These are phyloP conservation scores for Lipomyces chichibuensis DNA, from an alignment of 805 yeast genomes.

Conservation along the genomic window DNA sequence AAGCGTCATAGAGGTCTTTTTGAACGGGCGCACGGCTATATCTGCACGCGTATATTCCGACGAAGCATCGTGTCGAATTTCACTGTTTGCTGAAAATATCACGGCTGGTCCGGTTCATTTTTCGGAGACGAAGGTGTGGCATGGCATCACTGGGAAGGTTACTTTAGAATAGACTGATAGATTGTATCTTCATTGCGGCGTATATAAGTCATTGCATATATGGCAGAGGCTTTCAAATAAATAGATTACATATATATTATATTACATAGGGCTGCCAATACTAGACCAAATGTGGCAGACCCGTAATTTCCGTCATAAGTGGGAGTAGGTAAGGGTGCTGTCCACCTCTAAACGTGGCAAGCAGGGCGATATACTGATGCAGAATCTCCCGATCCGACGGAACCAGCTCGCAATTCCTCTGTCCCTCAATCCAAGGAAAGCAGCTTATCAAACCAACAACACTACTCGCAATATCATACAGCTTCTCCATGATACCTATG, in stretches of 20 bases:
- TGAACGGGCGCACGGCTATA: slow-evolving; percentile 9
- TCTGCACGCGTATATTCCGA: slow-evolving; percentile 5
- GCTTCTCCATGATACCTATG: slow-evolving; percentile 24
- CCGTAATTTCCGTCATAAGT: slow-evolving; percentile 10
- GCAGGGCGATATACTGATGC: slow-evolving; percentile 11
- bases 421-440: slow-evolving; percentile 4
- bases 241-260: neutral
- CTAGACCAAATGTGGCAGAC: neutral
- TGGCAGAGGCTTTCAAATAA: neutral
- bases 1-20: slow-evolving; percentile 9
- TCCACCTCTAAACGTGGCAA: slow-evolving; percentile 24
- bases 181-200: neutral
- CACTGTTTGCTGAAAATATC: neutral
- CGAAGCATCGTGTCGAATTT: slow-evolving; percentile 2
- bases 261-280: neutral
- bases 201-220: neutral
- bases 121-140: slow-evolving; percentile 8
- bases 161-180: neutral
- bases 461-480: slow-evolving; percentile 21
- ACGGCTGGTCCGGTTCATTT: neutral
- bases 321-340: slow-evolving; percentile 21
- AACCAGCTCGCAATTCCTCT: neutral
- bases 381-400: slow-evolving; percentile 11
- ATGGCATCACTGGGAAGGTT: neutral
- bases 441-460: slow-evolving; percentile 1